Evolutionary conservation across 177 flowering plant species (phyloP).

Genomic region (Vitis hybrid): DNA sequence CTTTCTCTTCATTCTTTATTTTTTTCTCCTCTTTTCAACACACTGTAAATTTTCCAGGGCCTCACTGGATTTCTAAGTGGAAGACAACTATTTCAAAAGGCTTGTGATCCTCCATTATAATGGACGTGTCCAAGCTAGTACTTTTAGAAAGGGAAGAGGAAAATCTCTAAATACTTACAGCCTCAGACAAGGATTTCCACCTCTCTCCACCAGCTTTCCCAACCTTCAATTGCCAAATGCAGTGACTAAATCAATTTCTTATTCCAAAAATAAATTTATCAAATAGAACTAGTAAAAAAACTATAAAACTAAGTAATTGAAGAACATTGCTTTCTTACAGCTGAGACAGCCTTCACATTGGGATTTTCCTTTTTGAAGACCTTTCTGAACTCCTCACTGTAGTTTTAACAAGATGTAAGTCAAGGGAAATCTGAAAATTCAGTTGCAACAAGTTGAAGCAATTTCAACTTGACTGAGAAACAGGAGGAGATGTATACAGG

Average conservation of each 20-base stretch:
- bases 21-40: too few species aligned
- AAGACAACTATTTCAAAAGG: too few species aligned
- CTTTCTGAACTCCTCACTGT: slow-evolving; percentile 77
- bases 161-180: slow-evolving; percentile 41
- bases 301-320: too few species aligned
- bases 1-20: too few species aligned
- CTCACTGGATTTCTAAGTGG: too few species aligned
- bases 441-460: background rate
- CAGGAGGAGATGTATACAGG: slow-evolving; percentile 42
- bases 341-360: slow-evolving; percentile 73
- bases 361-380: slow-evolving; percentile 73
- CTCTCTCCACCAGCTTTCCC: slow-evolving; percentile 90
- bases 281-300: too few species aligned
- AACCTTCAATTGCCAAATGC: slow-evolving; percentile 43
- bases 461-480: background rate
- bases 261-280: too few species aligned
- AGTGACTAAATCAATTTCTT: background rate
- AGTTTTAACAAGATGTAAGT: slow-evolving; percentile 10
- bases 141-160: background rate
- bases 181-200: slow-evolving; percentile 72
- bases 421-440: background rate
- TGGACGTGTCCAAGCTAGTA: too few species aligned
- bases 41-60: too few species aligned
- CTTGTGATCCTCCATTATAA: too few species aligned
- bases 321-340: slow-evolving; percentile 42